Evolutionary conservation across 306 rosid genomes (phyloP), one percentile per base, ranked within the genome.

Genomic region (Lablab purpureus): DNA sequence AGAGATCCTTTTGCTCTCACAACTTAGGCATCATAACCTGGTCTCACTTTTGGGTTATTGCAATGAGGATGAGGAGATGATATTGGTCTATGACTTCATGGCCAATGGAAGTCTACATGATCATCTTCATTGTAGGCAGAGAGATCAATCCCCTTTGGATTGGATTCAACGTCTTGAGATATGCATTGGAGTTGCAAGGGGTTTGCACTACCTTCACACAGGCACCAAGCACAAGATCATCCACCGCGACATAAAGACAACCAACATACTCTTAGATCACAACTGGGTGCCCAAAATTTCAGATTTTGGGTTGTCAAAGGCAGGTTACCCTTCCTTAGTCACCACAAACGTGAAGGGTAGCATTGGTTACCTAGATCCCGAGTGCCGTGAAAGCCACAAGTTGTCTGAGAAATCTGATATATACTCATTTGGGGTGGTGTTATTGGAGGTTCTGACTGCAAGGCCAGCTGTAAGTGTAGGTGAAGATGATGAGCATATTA

Each of bases 171-270:
- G 89, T 14, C 85, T 86, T 55, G 83, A 83, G 54, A 86, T 86
- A 43, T 83, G 87, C 81, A 67, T 83, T 17, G 87, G 85, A 72
- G 79, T 80, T 51, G 83, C 87, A 43, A 67, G 50, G 49, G 87
- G 89, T 27, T 77, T 86, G 51, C 87, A 83, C 64, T 68, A 83
- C 73, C 81, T 83, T 8, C 89, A 86, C 71, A 86, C 87, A 0
- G 85, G 87, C 72, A 74, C 85, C 45, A 17, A 67, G 66, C 46
- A 77, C 27, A 76, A 4, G 73, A 73, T 86, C 81, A 83, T 83
- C 74, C 89, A 86, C 55, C 89, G 87, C 1, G 89, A 86, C 75
- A 77, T 86, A 75, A 86, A 86, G 83, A 71, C 89, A 27, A 80
- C 75, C 49, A 86, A 86, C 58, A 80, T 80, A 80, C 87, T 86